A percentile compares a stretch with the other conserved stretches of the same genome.
phyloP scores from a whole-genome alignment of 352 stramenopile species.

The Pythium oligandrum region DNA sequence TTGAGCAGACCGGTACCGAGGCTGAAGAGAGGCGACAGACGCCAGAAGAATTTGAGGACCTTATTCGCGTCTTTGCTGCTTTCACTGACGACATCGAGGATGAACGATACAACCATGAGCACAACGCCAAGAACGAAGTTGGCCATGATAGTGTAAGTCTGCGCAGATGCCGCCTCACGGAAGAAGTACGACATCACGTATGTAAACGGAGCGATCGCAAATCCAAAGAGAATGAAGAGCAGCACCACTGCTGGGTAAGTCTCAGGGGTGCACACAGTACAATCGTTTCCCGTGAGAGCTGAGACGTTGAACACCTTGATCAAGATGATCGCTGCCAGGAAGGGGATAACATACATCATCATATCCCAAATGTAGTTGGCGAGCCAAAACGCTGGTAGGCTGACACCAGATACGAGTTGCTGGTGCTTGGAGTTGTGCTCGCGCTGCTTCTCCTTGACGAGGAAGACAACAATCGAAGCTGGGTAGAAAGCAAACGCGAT shows the following conservation, averaged over 20 bases:
- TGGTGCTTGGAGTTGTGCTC: conserved; percentile 89
- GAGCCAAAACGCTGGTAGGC: conserved; percentile 91
- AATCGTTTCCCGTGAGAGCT: conserved; percentile 25
- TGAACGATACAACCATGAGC: conserved; percentile 57
- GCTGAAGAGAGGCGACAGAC: conserved; percentile 55
- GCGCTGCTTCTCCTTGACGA: conserved; percentile 89
- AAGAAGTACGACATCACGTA: conserved; percentile 63
- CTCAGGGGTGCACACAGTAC: conserved; percentile 18
- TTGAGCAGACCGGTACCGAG: conserved; percentile 48
- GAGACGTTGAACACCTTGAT: conserved; percentile 37
- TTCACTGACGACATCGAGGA: conserved; percentile 28
- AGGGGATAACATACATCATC: conserved; percentile 76
- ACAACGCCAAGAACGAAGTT: conserved; percentile 62
- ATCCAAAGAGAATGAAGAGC: conserved; percentile 50
- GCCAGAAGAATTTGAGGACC: conserved; percentile 54
- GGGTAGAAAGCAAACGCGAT: conserved; percentile 89
- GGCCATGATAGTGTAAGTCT: conserved; percentile 52
- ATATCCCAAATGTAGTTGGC: conserved; percentile 92
- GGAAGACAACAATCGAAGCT: conserved; percentile 86
- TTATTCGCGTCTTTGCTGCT: conserved; percentile 26
- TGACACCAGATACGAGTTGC: conserved; percentile 88
- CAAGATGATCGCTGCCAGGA: conserved; percentile 31
- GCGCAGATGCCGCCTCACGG: conserved; percentile 37
- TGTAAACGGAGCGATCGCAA: conserved; percentile 56
- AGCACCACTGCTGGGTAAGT: conserved; percentile 42